These are phyloP conservation scores for Gonapodya sp. DNA, from an alignment of 192 early-diverging fungal species.

Conservation along the genomic window DNA sequence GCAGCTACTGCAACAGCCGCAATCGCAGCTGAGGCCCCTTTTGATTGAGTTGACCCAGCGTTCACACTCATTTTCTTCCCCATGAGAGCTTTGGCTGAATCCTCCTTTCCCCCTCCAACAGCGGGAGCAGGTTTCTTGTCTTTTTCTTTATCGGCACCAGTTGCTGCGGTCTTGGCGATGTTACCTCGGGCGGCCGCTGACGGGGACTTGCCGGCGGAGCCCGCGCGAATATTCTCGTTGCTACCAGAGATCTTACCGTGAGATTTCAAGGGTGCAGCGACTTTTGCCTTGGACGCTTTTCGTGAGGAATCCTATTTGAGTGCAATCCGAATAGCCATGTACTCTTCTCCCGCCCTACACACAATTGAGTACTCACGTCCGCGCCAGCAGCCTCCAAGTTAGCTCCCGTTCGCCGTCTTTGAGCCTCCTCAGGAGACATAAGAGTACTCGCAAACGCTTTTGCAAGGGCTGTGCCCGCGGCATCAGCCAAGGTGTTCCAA, in stretches of 20 bases:
- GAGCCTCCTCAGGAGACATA: neutral
- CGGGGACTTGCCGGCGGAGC: neutral
- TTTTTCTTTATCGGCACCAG: neutral
- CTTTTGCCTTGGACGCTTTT: neutral
- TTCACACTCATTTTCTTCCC: neutral
- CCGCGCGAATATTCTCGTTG: neutral
- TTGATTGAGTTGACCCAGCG: neutral
- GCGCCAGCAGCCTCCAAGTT: neutral
- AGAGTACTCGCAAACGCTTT: neutral
- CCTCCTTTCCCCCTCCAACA: neutral
- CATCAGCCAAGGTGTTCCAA: neutral
- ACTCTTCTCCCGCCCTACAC: neutral
- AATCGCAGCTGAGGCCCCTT: neutral
- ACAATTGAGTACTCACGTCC: neutral
- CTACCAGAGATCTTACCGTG: neutral
- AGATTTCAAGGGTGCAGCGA: neutral
- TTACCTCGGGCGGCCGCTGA: neutral
- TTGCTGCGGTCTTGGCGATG: neutral
- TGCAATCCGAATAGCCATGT: neutral
- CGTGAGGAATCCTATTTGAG: neutral
- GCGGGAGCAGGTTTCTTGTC: neutral
- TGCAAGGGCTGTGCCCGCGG: neutral
- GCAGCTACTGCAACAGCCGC: neutral
- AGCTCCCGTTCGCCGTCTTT: neutral
- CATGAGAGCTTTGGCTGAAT: neutral